Conservation (phyloP, 2,329 filamentous ascomycete genomes). For the Blastomyces silverae region DNA sequence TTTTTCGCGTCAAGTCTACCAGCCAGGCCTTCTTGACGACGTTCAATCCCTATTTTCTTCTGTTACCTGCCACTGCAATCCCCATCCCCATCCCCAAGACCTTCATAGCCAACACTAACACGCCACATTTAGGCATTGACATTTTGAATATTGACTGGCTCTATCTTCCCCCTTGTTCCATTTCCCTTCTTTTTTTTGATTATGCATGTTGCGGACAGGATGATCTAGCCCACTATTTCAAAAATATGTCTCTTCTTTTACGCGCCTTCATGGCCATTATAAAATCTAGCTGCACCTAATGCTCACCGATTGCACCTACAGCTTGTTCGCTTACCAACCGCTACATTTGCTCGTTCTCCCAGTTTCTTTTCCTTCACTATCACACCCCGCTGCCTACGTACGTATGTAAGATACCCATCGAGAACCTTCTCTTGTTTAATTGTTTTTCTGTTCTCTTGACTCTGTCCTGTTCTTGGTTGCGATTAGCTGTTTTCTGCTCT, state of each 20-base stretch:
- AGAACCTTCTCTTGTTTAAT: neutral
- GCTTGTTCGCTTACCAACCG: neutral
- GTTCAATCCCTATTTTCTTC: neutral
- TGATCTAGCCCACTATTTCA: neutral
- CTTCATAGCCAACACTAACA: neutral
- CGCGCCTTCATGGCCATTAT: neutral
- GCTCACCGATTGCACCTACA: neutral
- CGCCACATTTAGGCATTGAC: neutral
- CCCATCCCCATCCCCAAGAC: too few relatives aligned
- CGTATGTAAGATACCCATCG: slow-evolving; percentile 10
- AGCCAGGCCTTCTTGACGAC: neutral
- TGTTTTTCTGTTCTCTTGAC: neutral
- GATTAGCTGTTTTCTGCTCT: neutral
- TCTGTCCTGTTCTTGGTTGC: neutral
- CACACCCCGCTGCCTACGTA: neutral
- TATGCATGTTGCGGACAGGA: neutral
- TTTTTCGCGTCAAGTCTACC: neutral
- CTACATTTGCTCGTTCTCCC: neutral
- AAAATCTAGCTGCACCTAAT: neutral
- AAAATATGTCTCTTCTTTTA: neutral
- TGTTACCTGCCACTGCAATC: too few relatives aligned
- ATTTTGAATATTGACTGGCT: neutral
- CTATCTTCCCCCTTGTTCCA: neutral
- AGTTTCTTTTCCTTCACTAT: neutral
- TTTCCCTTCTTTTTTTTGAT: neutral